A percentile compares a stretch with the other conserved stretches of the same genome.
Conservation (phyloP, 495 filamentous ascomycete species). For the Lepidopterella palustris region DNA sequence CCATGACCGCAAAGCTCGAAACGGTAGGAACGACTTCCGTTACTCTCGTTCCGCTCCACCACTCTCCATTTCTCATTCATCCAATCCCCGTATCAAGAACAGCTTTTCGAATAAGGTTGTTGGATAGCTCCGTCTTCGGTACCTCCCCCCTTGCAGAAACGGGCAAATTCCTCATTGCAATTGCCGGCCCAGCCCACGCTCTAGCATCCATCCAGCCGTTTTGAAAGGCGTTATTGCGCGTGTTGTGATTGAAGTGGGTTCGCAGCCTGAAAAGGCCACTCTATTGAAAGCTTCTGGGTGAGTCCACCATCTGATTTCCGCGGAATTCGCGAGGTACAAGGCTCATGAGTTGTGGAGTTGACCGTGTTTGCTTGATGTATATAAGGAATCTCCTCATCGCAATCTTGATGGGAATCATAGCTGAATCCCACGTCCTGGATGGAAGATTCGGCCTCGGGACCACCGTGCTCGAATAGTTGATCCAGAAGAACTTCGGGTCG, state of each 20-base stretch:
- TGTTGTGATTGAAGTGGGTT: conserved; percentile 32
- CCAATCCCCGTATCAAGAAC: conserved; percentile 5
- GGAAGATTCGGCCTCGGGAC: conserved; percentile 50
- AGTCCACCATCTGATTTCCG: too few relatives aligned
- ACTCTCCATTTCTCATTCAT: neutral
- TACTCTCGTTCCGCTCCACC: conserved; percentile 3
- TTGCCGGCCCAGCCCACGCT: conserved; percentile 33
- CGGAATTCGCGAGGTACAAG: too few relatives aligned
- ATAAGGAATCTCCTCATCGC: conserved; percentile 17
- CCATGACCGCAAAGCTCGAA: conserved; percentile 20
- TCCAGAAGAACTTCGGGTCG: conserved; percentile 47
- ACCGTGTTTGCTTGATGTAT: too few relatives aligned
- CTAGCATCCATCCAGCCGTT: conserved; percentile 33
- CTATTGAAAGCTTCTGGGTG: conserved; percentile 28
- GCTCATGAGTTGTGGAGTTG: too few relatives aligned
- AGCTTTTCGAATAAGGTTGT: too few relatives aligned
- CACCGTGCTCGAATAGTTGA: conserved; percentile 44
- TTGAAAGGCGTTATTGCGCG: conserved; percentile 36
- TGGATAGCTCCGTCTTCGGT: conserved; percentile 42
- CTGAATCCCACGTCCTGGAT: conserved; percentile 50
- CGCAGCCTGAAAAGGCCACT: conserved; percentile 26
- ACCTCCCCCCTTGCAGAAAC: conserved; percentile 36
- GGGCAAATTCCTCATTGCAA: conserved; percentile 36
- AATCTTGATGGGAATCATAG: conserved; percentile 30
- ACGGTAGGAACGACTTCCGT: conserved; percentile 29